Conservation (phyloP, 768 basidiomycete genomes). For the Kwoniella bestiolae region DNA sequence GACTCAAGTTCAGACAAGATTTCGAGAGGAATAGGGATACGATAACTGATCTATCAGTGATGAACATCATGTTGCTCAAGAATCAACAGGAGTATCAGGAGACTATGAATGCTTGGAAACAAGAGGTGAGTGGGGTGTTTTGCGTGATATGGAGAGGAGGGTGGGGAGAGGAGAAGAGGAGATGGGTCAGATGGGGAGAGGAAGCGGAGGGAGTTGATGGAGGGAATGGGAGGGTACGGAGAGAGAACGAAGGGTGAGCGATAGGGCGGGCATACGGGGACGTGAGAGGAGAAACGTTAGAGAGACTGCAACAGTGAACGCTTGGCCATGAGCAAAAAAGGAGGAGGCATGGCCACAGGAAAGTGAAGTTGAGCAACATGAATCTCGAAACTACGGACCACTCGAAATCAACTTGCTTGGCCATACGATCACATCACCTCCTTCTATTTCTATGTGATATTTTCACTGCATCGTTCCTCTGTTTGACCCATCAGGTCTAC, state of each 20-base stretch:
- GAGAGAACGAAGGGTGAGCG: not conserved
- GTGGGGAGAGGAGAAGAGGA: not conserved
- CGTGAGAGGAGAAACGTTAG: no score
- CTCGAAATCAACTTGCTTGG: no score
- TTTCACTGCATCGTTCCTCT: no score
- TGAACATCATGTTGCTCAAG: constrained; percentile 87
- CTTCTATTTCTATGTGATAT: no score
- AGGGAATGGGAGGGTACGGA: not conserved
- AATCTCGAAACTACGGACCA: no score
- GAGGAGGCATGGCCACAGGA: no score
- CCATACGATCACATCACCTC: no score
- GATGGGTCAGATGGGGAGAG: not conserved
- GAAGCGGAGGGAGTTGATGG: not conserved
- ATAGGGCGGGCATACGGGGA: not conserved
- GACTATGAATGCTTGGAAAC: constrained; percentile 92
- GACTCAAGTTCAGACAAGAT: constrained; percentile 78
- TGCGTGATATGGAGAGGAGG: no score
- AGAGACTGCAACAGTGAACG: no score
- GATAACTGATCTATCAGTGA: constrained; percentile 75
- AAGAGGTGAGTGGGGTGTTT: constrained; percentile 59
- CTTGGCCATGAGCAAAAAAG: no score
- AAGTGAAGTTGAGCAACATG: no score
- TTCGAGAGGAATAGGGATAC: constrained; percentile 80
- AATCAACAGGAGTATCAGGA: constrained; percentile 88
- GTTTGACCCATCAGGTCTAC: no score